A percentile compares a stretch with the other conserved stretches of the same genome.
phyloP scores from a whole-genome alignment of 2,329 filamentous ascomycete genomes.

The Paraphoma chrysanthemicola region DNA sequence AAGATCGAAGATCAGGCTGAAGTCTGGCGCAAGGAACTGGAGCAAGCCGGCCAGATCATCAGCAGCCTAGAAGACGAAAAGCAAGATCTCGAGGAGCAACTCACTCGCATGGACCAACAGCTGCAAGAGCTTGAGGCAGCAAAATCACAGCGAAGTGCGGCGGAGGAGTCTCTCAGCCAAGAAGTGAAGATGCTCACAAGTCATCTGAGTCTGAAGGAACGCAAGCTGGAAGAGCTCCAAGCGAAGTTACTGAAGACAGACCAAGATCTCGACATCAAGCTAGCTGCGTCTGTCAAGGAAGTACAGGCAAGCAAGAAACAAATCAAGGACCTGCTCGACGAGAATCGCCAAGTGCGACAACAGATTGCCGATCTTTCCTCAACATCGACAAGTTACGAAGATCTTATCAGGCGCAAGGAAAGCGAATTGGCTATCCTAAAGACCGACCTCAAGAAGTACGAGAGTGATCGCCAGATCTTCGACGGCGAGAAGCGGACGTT shows the following conservation, averaged over 20 bases:
- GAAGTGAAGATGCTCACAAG: conserved; percentile 93
- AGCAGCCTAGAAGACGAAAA: conserved; percentile 87
- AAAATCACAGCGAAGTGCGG: conserved; percentile 75
- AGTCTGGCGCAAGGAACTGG: conserved; percentile 78
- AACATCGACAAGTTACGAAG: conserved; percentile 94
- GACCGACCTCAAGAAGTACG: conserved; percentile 81
- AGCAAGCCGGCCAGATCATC: conserved; percentile 90
- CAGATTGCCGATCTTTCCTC: conserved; percentile 87
- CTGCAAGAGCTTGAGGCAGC: conserved; percentile 73
- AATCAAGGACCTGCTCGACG: conserved; percentile 76
- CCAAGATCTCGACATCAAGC: conserved; percentile 86
- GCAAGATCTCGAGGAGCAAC: conserved; percentile 70
- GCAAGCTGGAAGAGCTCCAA: conserved; percentile 88
- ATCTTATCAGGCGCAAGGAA: conserved; percentile 90
- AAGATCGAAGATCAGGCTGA: conserved; percentile 85
- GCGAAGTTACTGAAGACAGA: conserved; percentile 82
- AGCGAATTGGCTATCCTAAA: conserved; percentile 88
- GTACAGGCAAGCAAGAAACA: conserved; percentile 75
- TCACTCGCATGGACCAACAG: conserved; percentile 73
- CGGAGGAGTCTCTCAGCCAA: conserved; percentile 78
- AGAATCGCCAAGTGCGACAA: conserved; percentile 82
- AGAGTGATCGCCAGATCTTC: conserved; percentile 78
- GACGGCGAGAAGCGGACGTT: conserved; percentile 80
- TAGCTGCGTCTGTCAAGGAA: conserved; percentile 79
- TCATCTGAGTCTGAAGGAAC: conserved; percentile 85